Evolutionary conservation across 257 asterid species (phyloP).

Genomic region (Solanum arcanum): DNA sequence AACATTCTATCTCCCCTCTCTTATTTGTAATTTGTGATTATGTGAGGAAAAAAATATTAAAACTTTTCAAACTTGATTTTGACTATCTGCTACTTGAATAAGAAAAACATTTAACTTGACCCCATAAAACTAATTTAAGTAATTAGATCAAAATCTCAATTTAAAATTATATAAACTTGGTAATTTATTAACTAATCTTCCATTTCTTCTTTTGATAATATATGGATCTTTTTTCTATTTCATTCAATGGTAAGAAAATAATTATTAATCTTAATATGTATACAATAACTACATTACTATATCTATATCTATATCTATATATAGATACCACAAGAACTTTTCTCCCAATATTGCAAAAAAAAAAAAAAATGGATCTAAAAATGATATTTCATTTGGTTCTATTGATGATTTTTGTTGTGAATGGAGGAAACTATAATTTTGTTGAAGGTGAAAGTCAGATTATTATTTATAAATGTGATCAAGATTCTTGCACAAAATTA

Average conservation of each 20-base stretch:
- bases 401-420: neutral
- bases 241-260: neutral
- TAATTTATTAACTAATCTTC: neutral
- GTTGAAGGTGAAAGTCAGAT: neutral
- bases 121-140: neutral
- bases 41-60: neutral
- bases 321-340: neutral
- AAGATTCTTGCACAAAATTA: neutral
- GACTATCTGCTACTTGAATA: neutral
- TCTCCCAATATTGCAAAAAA: neutral
- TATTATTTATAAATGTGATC: neutral
- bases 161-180: neutral
- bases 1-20: neutral
- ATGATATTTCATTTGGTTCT: neutral
- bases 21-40: too few species aligned
- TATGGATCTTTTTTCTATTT: neutral
- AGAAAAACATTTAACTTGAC: neutral
- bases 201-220: too few species aligned
- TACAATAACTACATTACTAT: neutral
- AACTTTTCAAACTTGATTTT: neutral
- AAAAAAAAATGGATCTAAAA: neutral
- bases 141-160: neutral
- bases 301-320: neutral
- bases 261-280: neutral
- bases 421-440: neutral